Evolutionary conservation across 2,329 filamentous ascomycete species (phyloP).

Genomic region (Cercospora zeae-maydis): DNA sequence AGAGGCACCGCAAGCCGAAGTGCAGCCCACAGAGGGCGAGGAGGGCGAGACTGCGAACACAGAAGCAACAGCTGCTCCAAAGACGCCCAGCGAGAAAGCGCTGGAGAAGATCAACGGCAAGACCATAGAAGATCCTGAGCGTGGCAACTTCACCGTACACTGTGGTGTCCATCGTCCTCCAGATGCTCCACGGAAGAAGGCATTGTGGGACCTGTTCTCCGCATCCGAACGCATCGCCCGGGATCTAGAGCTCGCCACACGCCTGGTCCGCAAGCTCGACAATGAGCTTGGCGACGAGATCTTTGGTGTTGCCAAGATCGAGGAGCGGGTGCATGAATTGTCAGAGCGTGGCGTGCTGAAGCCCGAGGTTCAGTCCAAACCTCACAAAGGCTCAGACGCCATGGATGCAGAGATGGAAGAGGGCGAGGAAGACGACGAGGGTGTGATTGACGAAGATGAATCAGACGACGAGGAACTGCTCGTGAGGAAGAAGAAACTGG

Average conservation of each 20-base stretch:
- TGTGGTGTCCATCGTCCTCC: slow-evolving; percentile 94
- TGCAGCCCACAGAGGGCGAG: slow-evolving; percentile 19
- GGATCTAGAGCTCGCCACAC: slow-evolving; percentile 77
- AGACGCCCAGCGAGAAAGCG: slow-evolving; percentile 62
- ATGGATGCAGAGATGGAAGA: slow-evolving; percentile 70
- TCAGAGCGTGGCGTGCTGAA: slow-evolving; percentile 73
- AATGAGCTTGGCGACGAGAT: slow-evolving; percentile 73
- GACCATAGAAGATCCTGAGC: slow-evolving; percentile 88
- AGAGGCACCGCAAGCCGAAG: slow-evolving; percentile 39
- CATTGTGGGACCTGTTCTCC: slow-evolving; percentile 93
- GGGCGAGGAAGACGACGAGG: slow-evolving; percentile 60
- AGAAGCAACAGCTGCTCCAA: slow-evolving; percentile 11
- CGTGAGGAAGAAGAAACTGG: slow-evolving; percentile 92
- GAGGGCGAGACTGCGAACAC: slow-evolving; percentile 9
- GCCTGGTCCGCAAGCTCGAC: slow-evolving; percentile 80
- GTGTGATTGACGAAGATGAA: slow-evolving; percentile 59
- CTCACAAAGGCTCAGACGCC: slow-evolving; percentile 56
- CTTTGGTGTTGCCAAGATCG: slow-evolving; percentile 75
- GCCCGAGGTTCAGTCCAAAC: slow-evolving; percentile 54
- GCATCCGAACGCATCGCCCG: slow-evolving; percentile 89
- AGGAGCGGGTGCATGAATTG: slow-evolving; percentile 80
- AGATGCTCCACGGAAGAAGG: slow-evolving; percentile 82
- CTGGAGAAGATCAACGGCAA: slow-evolving; percentile 95
- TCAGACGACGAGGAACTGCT: slow-evolving; percentile 85
- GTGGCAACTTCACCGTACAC: slow-evolving; percentile 95